Percentiles rank a stretch among this genome's conserved stretches.
These are phyloP conservation scores for Hygrophoropsis aurantiaca DNA, from an alignment of 768 basidiomycete species.

Conservation along the genomic window DNA sequence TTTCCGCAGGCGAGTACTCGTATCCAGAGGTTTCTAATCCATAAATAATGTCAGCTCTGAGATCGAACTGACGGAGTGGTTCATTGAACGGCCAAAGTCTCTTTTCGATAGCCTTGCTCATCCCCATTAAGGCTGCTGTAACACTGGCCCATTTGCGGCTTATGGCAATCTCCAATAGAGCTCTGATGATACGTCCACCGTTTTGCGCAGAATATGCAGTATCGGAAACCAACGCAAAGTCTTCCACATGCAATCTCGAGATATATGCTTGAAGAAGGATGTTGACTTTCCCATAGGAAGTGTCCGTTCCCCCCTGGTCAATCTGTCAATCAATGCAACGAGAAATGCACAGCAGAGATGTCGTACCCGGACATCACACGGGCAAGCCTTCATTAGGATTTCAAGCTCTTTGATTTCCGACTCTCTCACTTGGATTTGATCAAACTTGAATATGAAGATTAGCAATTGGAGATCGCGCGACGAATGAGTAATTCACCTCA, in stretches of 20 bases:
- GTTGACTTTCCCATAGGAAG: conserved; percentile 85
- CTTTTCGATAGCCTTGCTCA: conserved; percentile 93
- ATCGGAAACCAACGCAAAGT: conserved; percentile 96
- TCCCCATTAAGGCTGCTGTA: conserved; percentile 74
- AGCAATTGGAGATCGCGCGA: background rate
- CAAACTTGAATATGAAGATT: conserved; percentile 55
- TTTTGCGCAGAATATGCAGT: conserved; percentile 94
- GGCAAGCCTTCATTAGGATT: conserved; percentile 61
- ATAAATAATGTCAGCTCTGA: conserved; percentile 77
- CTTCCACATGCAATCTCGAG: conserved; percentile 76
- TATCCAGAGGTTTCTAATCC: conserved; percentile 79
- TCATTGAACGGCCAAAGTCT: conserved; percentile 95
- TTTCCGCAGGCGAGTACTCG: conserved; percentile 72
- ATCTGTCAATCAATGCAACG: background rate
- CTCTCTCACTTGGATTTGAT: conserved; percentile 93
- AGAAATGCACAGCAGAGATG: conserved; percentile 2
- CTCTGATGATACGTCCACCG: conserved; percentile 90
- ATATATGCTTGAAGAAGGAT: conserved; percentile 91
- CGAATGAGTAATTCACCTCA: conserved; percentile 56
- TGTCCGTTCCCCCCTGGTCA: conserved; percentile 60
- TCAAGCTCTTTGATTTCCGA: conserved; percentile 85
- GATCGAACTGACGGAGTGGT: conserved; percentile 77
- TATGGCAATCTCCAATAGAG: conserved; percentile 90
- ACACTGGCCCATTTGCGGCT: conserved; percentile 90
- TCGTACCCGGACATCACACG: conserved; percentile 78